Base-by-base conservation (phyloP, 768 basidiomycete species). In the Amanita pallidorosea region DNA sequence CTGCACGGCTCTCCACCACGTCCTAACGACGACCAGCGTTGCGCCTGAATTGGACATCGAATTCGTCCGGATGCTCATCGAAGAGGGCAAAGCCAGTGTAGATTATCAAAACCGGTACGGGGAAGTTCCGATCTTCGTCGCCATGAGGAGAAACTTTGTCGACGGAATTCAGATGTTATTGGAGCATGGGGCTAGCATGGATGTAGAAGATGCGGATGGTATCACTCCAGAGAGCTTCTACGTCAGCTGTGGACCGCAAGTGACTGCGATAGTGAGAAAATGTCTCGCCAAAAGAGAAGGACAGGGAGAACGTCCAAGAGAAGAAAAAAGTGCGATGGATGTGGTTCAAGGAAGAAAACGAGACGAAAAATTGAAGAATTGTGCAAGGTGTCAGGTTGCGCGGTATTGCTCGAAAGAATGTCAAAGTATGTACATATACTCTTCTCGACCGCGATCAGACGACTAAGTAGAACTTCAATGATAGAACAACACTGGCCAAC, bases 1-100 rank as follows among this genome's bases (percentile, higher is more conserved):
- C 4, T 65, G 66, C 60, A 79, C 75, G 1, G 72, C 80, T 1
- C 67, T 80, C 4, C 69, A 74, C 42, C 77, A 79, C 57, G 33
- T 22, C 23, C 18, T 41, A 4, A 23, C 47, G 12, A 18, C 17
- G 12, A 36, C 36, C 11, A 62, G 67, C 0, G 69, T 69, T 8
- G 67, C 66, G 6, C 61, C 63, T 0, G 56, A 57, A 0, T 58
- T 63, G 0, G 56, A 64, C 23, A 43, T 61, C 11, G 63, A 66
- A 13, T 58, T 77, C 18, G 61, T 65, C 0, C 67, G 67, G 12
- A 53, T 63, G 11, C 62, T 81, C 18, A 53, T 80, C 17, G 33
- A 25, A n/a, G 60, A 67, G 49, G 60, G 63, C 11, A 75, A 74
- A 2, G 79, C 76, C 4, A 66, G 79, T 52, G 67, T 73, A 6